Conservation (phyloP, 2,329 filamentous ascomycete species). For the Raffaelea ambrosiae region DNA sequence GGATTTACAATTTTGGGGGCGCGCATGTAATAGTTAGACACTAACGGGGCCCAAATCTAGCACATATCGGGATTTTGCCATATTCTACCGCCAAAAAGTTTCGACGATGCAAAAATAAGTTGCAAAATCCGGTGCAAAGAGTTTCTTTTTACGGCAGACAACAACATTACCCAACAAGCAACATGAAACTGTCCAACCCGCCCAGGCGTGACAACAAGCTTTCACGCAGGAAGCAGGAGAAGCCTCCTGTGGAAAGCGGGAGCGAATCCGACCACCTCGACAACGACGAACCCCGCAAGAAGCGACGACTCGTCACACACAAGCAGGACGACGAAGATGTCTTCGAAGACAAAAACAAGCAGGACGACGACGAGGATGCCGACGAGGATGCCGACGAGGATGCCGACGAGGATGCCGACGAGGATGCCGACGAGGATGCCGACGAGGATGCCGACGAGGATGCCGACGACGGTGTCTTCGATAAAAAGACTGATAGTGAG, state of each 20-base stretch:
- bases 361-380: not conserved
- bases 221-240: not conserved
- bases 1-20: too few relatives aligned
- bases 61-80: not conserved
- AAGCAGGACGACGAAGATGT: slow-evolving; percentile 16
- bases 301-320: slow-evolving; percentile 8
- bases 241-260: slow-evolving; percentile 4
- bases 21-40: too few relatives aligned
- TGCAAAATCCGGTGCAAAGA: too few relatives aligned
- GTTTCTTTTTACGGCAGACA: too few relatives aligned
- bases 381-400: not conserved
- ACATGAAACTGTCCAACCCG: not conserved
- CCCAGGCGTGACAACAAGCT: not conserved
- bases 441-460: not conserved
- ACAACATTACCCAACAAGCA: too few relatives aligned
- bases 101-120: too few relatives aligned
- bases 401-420: too few relatives aligned
- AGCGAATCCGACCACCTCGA: slow-evolving; percentile 40
- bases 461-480: not conserved
- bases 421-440: not conserved
- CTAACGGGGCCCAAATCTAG: too few relatives aligned
- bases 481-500: too few relatives aligned
- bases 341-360: not conserved
- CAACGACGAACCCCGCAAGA: slow-evolving; percentile 27
- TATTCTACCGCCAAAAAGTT: slow-evolving; percentile 1